Evolutionary conservation across 495 filamentous ascomycete species (phyloP), one percentile per base, ranked within the genome.

Genomic region (Hyaloscypha bicolor): DNA sequence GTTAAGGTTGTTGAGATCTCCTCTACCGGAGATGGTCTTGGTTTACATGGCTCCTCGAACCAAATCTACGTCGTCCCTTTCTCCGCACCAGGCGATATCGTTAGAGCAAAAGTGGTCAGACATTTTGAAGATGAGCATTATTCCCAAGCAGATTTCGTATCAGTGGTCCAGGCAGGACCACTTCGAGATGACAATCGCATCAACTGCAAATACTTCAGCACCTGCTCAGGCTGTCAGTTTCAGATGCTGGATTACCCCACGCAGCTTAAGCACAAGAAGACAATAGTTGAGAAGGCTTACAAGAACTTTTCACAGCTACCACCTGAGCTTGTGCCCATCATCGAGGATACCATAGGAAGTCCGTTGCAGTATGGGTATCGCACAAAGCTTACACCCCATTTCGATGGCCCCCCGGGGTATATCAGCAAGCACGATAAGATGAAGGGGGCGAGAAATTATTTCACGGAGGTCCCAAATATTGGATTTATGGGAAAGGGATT

Each of bases 331-430:
- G 80, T 98, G 3, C 95, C 96, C 32, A 74, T 82, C 3, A 83
- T 98, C 69, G 85, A 82, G 33, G 90, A 95, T 52, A 98, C 95
- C 29, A 93, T 97, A 72, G 91, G 91, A 33, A 94, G 90, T 31
- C 95, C 95, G 1, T 76, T 96, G 68, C 87, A 96, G 76, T 98
- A 96, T 79, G 88, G 88, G 60, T 99, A 99, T 78, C 88, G 95
- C 42, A 99, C 95, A 14, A 99, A 99, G 76, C 82, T 99, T 42
- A 98, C 95, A 6, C 95, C 95, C 2, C 95, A 99, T 77, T 99
- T 97, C 70, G 89, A 95, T 73, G 89, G 83, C 0, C 91, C 92
- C 3, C 78, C 72, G 12, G 79, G 78, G 21, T 82, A 76, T 72
- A 74, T 75, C 69, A 70, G 73, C 42, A 74, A 73, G 21, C 69